phyloP scores from a whole-genome alignment of 129 eudicot genomes.

The Calendula officinalis region DNA sequence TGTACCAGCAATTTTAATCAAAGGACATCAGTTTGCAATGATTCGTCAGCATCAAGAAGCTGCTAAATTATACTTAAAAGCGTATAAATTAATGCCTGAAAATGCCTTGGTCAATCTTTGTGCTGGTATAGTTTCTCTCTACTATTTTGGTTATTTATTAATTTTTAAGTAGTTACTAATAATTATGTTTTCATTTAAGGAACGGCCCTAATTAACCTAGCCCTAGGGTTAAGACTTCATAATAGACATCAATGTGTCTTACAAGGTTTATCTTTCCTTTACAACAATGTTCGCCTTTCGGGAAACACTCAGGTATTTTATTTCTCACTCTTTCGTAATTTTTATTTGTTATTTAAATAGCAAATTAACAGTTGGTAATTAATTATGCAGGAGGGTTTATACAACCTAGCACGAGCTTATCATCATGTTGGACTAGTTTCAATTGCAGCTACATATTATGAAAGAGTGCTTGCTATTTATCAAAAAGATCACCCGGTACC shows the following conservation, averaged over 20 bases:
- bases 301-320: conserved; percentile 72
- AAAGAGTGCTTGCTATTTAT: conserved; percentile 60
- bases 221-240: conserved; percentile 69
- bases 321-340: conserved; percentile 15
- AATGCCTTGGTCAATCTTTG: conserved; percentile 80
- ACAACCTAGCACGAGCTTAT: conserved; percentile 78
- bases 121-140: conserved; percentile 46
- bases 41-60: conserved; percentile 84
- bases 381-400: conserved; percentile 65
- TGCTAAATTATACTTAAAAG: conserved; percentile 80
- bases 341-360: neutral
- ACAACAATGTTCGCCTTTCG: conserved; percentile 59
- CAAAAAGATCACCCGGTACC: conserved; percentile 67
- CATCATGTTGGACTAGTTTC: conserved; percentile 79
- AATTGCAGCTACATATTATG: conserved; percentile 63
- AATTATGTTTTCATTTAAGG: conserved; percentile 33
- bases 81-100: conserved; percentile 84
- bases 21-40: conserved; percentile 73
- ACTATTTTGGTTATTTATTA: neutral
- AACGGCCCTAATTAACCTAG: conserved; percentile 68
- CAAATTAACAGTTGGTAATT: no score
- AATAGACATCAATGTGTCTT: conserved; percentile 73
- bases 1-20: conserved; percentile 66
- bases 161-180: neutral
- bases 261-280: conserved; percentile 81